A percentile compares a stretch with the other conserved stretches of the same genome.
Conservation (phyloP, 148 eudicot genomes). For the Spergularia bocconei region DNA sequence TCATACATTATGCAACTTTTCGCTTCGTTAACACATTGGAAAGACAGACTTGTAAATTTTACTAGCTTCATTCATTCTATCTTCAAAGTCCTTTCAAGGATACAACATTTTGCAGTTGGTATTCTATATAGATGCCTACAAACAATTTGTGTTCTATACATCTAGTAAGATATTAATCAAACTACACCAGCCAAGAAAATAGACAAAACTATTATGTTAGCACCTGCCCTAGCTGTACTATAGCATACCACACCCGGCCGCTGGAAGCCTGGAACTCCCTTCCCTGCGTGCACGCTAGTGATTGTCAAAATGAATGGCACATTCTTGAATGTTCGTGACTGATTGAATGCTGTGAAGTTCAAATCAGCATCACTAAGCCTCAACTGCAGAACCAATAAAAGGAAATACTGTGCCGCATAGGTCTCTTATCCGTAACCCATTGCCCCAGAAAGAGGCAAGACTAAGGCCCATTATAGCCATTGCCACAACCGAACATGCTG, state of each 20-base stretch:
- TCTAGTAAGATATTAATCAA: slow-evolving; percentile 9
- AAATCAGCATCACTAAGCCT: slow-evolving; percentile 27
- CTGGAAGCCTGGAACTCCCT: slow-evolving; percentile 1
- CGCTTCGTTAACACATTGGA: too few relatives aligned
- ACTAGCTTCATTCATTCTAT: too few relatives aligned
- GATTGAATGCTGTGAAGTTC: not conserved
- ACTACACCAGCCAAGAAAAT: slow-evolving; percentile 20
- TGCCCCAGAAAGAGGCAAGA: slow-evolving; percentile 96
- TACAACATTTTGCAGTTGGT: not conserved
- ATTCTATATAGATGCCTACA: not conserved
- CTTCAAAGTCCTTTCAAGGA: too few relatives aligned
- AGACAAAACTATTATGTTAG: slow-evolving; percentile 21
- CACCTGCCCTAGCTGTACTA: slow-evolving; percentile 16
- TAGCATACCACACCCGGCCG: slow-evolving; percentile 9
- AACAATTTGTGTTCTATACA: slow-evolving; percentile 17
- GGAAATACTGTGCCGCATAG: slow-evolving; percentile 37
- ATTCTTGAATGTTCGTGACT: not conserved
- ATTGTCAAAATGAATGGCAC: not conserved
- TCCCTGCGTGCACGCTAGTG: not conserved
- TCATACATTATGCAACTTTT: too few relatives aligned
- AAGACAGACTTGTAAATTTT: too few relatives aligned
- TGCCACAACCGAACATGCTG: slow-evolving; percentile 94
- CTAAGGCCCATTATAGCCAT: slow-evolving; percentile 98
- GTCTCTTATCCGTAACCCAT: slow-evolving; percentile 64
- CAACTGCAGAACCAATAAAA: slow-evolving; percentile 41